phyloP scores from a whole-genome alignment of 768 basidiomycete species.

The Rhodocollybia butyracea region DNA sequence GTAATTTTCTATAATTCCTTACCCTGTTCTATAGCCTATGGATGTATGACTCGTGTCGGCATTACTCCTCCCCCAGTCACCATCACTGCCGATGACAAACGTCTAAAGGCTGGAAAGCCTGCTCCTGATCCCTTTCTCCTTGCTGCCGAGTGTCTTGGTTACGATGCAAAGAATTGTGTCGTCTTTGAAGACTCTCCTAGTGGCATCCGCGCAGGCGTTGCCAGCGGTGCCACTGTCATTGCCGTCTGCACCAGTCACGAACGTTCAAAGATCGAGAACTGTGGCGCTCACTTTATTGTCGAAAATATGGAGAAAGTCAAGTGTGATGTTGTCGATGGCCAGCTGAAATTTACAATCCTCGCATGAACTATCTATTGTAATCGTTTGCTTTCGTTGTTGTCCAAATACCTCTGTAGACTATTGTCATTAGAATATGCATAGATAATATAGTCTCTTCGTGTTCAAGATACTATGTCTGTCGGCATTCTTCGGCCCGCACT shows the following conservation, averaged over 20 bases:
- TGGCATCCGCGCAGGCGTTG: conserved; percentile 69
- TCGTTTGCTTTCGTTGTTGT: no score
- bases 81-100: conserved; percentile 75
- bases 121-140: conserved; percentile 64
- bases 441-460: no score
- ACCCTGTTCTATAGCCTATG: conserved; percentile 39
- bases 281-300: conserved; percentile 55
- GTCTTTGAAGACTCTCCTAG: conserved; percentile 84
- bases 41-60: conserved; percentile 69
- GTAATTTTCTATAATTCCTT: not conserved
- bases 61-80: conserved; percentile 66
- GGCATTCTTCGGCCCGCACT: not conserved
- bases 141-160: conserved; percentile 56
- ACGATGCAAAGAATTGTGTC: conserved; percentile 56
- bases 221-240: conserved; percentile 69
- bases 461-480: no score
- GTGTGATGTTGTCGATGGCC: conserved; percentile 35
- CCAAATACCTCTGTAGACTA: no score
- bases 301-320: conserved; percentile 50
- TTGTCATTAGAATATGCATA: no score
- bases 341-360: conserved; percentile 37
- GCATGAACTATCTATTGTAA: not conserved
- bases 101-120: conserved; percentile 63
- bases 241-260: conserved; percentile 76
- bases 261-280: conserved; percentile 48